Conservation (phyloP, 2,329 filamentous ascomycete species). For the Thermothelomyces thermophilus region DNA sequence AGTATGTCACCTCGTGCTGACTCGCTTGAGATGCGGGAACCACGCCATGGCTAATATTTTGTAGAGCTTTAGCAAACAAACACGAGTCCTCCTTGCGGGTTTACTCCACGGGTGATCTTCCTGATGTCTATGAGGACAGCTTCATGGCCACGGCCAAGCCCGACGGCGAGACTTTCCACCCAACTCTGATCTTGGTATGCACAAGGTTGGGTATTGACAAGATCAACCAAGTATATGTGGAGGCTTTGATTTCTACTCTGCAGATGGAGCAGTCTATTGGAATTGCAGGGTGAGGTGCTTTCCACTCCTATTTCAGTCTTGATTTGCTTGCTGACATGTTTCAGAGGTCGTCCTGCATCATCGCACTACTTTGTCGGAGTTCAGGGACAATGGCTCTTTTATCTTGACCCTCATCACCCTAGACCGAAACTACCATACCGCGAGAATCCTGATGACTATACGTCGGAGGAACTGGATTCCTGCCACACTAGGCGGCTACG, state of each 20-base stretch:
- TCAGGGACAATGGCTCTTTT: slow-evolving; percentile 73
- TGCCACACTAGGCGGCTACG: slow-evolving; percentile 85
- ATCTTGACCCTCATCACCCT: slow-evolving; percentile 88
- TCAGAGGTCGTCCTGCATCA: slow-evolving; percentile 81
- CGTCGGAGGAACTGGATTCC: slow-evolving; percentile 65
- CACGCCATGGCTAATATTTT: slow-evolving; percentile 5
- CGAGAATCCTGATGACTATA: slow-evolving; percentile 51
- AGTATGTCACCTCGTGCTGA: slow-evolving; percentile 51
- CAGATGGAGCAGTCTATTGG: slow-evolving; percentile 91
- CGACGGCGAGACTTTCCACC: slow-evolving; percentile 60
- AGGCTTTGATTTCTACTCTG: slow-evolving; percentile 77
- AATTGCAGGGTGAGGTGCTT: slow-evolving; percentile 70
- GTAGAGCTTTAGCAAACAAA: slow-evolving; percentile 66
- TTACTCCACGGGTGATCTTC: slow-evolving; percentile 82
- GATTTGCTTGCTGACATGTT: slow-evolving; percentile 7
- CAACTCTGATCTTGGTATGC: slow-evolving; percentile 82
- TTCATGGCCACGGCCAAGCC: slow-evolving; percentile 72
- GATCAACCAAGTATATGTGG: slow-evolving; percentile 90
- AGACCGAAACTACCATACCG: slow-evolving; percentile 66
- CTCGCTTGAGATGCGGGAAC: not conserved
- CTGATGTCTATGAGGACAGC: slow-evolving; percentile 87
- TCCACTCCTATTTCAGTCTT: not conserved
- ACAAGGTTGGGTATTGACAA: slow-evolving; percentile 89
- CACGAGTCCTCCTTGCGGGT: slow-evolving; percentile 63
- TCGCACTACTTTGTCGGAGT: slow-evolving; percentile 61